Conservation (phyloP, 2,329 filamentous ascomycete species). For the Beauveria pseudobassiana region DNA sequence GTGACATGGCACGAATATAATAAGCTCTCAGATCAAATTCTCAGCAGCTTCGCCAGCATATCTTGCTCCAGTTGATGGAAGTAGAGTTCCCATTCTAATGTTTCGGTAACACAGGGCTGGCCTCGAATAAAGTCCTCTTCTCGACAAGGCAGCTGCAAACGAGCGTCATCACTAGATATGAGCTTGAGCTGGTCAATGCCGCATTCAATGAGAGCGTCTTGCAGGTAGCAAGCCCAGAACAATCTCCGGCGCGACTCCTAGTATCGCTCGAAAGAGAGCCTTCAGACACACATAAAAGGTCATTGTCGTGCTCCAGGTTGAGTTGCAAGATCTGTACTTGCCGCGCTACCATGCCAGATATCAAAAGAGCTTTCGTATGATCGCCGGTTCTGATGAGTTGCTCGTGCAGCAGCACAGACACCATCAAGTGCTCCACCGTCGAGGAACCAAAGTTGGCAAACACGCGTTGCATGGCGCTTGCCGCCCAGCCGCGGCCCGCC, state of each 20-base stretch:
- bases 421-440: background rate
- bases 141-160: constrained; percentile 3
- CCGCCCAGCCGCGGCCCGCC: background rate
- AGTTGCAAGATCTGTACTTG: constrained; percentile 10
- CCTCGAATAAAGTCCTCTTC: constrained; percentile 6
- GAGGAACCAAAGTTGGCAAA: background rate
- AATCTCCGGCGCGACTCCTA: constrained; percentile 5
- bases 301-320: constrained; percentile 9
- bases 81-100: background rate
- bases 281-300: background rate
- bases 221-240: constrained; percentile 10
- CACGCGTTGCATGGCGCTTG: background rate
- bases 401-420: constrained; percentile 7
- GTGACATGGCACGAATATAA: constrained; percentile 5
- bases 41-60: background rate
- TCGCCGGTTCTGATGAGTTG: constrained; percentile 2
- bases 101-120: constrained; percentile 6
- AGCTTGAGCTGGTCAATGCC: constrained; percentile 11
- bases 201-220: constrained; percentile 10
- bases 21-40: background rate
- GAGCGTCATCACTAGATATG: constrained; percentile 5
- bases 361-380: constrained; percentile 6
- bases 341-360: constrained; percentile 9
- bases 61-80: background rate
- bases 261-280: background rate